Evolutionary conservation across 345 rosid species (phyloP).

Genomic region (Citrus trifoliata): DNA sequence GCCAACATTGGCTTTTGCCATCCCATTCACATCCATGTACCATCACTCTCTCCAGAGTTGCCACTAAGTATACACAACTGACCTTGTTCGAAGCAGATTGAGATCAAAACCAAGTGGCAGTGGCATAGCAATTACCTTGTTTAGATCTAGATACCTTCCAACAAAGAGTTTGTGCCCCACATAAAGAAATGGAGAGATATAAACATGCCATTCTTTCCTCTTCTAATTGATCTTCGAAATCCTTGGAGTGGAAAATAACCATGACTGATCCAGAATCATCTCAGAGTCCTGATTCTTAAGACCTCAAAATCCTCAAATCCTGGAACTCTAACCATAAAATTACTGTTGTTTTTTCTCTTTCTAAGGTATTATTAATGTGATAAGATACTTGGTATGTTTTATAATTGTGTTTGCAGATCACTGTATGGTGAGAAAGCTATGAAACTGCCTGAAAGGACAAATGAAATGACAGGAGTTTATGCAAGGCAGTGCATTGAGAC

Average conservation of each 20-base stretch:
- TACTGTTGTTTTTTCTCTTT: neutral
- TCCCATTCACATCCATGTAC: neutral
- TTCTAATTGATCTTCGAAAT: neutral
- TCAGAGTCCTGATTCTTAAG: neutral
- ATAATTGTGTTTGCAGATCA: constrained; percentile 41
- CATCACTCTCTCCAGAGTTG: neutral
- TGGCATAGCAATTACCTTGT: too few relatives aligned
- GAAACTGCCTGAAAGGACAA: constrained; percentile 71
- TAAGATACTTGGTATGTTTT: constrained; percentile 5
- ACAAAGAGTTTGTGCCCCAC: too few relatives aligned
- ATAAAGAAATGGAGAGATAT: neutral
- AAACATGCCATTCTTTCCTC: neutral
- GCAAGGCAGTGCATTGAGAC: constrained; percentile 65
- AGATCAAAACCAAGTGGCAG: too few relatives aligned
- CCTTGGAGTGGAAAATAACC: neutral
- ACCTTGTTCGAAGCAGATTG: too few relatives aligned
- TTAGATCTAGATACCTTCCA: too few relatives aligned
- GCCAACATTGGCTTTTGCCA: neutral
- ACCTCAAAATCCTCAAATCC: neutral
- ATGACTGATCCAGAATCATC: neutral
- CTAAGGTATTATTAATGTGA: neutral
- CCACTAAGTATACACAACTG: neutral
- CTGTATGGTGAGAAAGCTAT: constrained; percentile 67
- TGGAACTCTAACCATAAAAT: neutral
- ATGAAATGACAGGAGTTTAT: constrained; percentile 70